Percentiles rank a stretch among this genome's conserved stretches.
These are phyloP conservation scores for Plasmodium blacklocki DNA, from an alignment of 169 alveolate species.

Conservation along the genomic window DNA sequence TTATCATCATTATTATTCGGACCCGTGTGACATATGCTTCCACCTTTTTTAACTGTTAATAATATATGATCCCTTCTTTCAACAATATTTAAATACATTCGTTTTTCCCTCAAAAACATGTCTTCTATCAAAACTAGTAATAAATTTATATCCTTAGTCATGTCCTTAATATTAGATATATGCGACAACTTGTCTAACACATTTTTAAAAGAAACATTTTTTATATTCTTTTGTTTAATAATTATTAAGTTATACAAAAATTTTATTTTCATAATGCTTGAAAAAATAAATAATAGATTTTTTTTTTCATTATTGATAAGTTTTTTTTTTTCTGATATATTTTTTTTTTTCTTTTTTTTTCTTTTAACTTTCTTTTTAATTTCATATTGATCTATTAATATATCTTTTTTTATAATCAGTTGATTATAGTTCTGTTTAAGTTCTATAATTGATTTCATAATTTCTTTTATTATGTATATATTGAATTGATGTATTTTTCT, in stretches of 20 bases:
- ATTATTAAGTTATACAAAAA: constrained; percentile 34
- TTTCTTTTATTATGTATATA: constrained; percentile 35
- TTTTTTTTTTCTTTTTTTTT: background rate
- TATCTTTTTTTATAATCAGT: background rate
- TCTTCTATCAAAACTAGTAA: background rate
- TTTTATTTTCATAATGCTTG: constrained; percentile 24
- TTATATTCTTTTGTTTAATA: constrained; percentile 4
- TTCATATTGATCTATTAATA: background rate
- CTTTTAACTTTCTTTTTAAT: background rate
- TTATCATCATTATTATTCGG: background rate
- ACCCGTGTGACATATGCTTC: too few species aligned
- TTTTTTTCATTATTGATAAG: background rate
- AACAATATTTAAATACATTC: background rate
- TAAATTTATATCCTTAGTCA: constrained; percentile 3
- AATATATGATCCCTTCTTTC: background rate
- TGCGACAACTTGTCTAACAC: constrained; percentile 4
- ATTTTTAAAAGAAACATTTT: background rate
- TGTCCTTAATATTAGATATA: background rate
- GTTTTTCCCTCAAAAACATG: background rate
- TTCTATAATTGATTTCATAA: background rate
- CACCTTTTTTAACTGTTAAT: too few species aligned
- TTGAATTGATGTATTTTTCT: constrained; percentile 24
- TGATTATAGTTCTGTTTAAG: background rate
- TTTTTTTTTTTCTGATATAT: background rate
- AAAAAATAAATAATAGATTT: background rate